Conservation (phyloP, 345 rosid genomes). For the Cardamine resedifolia region DNA sequence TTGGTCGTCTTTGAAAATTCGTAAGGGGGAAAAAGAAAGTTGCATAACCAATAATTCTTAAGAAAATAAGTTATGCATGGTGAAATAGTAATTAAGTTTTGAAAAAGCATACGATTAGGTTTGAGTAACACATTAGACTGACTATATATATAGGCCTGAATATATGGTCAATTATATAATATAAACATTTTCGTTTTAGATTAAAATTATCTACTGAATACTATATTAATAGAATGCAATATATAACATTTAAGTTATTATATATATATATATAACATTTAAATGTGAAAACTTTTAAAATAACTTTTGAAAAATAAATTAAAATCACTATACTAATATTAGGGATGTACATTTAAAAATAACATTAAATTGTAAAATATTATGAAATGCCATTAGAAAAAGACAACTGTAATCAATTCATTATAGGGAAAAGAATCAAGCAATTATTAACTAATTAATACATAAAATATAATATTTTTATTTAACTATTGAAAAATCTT, state of each 20-base stretch:
- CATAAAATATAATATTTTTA: too few species aligned
- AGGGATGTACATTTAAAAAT: too few species aligned
- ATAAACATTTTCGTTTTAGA: neutral
- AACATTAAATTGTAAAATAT: too few species aligned
- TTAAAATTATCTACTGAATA: neutral
- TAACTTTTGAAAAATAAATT: neutral
- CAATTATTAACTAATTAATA: too few species aligned
- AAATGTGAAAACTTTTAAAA: neutral
- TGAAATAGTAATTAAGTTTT: neutral
- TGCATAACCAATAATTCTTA: neutral
- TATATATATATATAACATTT: too few species aligned
- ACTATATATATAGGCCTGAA: constrained; percentile 22
- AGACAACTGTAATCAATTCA: neutral
- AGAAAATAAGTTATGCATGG: neutral
- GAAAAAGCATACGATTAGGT: neutral
- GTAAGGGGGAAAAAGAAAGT: constrained; percentile 13
- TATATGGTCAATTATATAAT: neutral
- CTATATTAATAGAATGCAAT: neutral
- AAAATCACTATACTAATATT: too few species aligned
- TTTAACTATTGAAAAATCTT: too few species aligned
- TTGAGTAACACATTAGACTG: neutral
- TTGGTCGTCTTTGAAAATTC: constrained; percentile 28
- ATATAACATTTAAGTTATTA: neutral
- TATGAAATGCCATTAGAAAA: neutral
- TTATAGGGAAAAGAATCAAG: neutral